Evolutionary conservation across 192 early-diverging fungal species (phyloP).

Genomic region (Umbelopsis isabellina): DNA sequence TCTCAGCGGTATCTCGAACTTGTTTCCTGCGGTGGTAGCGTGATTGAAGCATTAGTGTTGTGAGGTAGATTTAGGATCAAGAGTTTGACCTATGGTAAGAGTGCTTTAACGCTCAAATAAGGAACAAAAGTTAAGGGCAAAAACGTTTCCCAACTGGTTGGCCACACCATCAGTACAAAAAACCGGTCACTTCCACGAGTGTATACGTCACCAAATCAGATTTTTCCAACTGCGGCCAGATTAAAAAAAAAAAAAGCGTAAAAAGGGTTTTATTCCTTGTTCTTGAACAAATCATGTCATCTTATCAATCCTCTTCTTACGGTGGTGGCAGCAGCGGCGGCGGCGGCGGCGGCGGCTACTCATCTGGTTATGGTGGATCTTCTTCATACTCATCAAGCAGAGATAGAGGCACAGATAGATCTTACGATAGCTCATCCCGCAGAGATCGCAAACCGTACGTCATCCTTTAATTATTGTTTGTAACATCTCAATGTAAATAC

Average conservation of each 20-base stretch:
- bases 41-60: neutral
- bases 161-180: neutral
- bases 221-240: neutral
- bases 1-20: neutral
- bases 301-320: conserved; percentile 30
- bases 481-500: neutral
- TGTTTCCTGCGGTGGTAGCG: conserved; percentile 5
- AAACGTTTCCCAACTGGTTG: neutral
- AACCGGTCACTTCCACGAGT: no score
- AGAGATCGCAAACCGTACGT: conserved; percentile 28
- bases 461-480: neutral
- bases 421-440: conserved; percentile 31
- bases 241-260: neutral
- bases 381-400: conserved; percentile 25
- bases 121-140: no score
- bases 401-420: conserved; percentile 46
- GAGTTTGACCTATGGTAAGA: neutral
- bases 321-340: conserved; percentile 32
- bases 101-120: conserved; percentile 1
- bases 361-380: conserved; percentile 30
- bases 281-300: conserved; percentile 12
- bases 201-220: conserved; percentile 3
- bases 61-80: neutral
- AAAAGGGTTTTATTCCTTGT: neutral
- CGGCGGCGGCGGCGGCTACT: conserved; percentile 34